Evolutionary conservation across 768 basidiomycete genomes (phyloP).

Genomic region (Cyathus striatus): DNA sequence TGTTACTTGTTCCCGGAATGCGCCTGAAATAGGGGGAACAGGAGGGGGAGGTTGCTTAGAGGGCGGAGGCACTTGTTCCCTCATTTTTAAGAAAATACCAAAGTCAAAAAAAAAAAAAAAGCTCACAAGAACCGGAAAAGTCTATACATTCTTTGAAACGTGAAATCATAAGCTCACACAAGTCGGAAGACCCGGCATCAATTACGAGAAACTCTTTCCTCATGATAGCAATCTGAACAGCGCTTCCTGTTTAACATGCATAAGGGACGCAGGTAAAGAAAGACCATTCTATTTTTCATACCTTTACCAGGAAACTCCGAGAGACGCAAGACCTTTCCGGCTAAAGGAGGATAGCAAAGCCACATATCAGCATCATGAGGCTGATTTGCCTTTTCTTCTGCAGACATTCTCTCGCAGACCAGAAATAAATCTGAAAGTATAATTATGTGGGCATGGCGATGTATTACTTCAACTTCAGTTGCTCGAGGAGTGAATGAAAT

Average conservation of each 20-base stretch:
- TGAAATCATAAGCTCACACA: constrained; percentile 56
- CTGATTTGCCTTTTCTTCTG: constrained; percentile 50
- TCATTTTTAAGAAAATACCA: too few relatives aligned
- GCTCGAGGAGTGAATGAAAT: constrained; percentile 76
- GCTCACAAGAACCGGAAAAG: constrained; percentile 71
- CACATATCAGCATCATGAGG: constrained; percentile 77
- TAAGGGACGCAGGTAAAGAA: constrained; percentile 1
- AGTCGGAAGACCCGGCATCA: constrained; percentile 49
- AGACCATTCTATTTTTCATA: constrained; percentile 21
- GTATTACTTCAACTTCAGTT: constrained; percentile 71
- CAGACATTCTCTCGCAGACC: constrained; percentile 79
- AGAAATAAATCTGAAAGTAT: constrained; percentile 92
- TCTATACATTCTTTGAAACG: constrained; percentile 84
- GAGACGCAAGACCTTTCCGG: constrained; percentile 87
- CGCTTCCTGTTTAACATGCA: constrained; percentile 45
- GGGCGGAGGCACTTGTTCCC: constrained; percentile 56
- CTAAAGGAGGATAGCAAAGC: constrained; percentile 91
- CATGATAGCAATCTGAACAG: constrained; percentile 78
- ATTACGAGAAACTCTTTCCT: constrained; percentile 79
- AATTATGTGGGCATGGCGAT: constrained; percentile 76
- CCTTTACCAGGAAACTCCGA: constrained; percentile 58
- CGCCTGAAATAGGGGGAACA: constrained; percentile 38
- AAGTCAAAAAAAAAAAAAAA: too few relatives aligned
- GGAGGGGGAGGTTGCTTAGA: constrained; percentile 68
- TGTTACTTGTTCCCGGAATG: too few relatives aligned